These are phyloP conservation scores for Cucumis sativus DNA, from an alignment of 306 rosid genomes.

Conservation along the genomic window Cucumber_9930_V3 NC_026655.2:18760501-18761000, in stretches of 20 bases:
- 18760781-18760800: slow-evolving; percentile 62
- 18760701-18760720: neutral
- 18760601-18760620: slow-evolving; percentile 28
- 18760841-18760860: neutral
- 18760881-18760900: neutral
- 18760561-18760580: slow-evolving; percentile 94
- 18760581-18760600: slow-evolving; percentile 63
- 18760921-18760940: neutral
- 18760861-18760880: neutral
- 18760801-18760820: slow-evolving; percentile 30
- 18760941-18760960: neutral
- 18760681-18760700: neutral
- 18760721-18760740: slow-evolving; percentile 96
- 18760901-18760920: neutral
- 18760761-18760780: slow-evolving; percentile 56
- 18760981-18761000: slow-evolving; percentile 94
- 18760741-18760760: slow-evolving; percentile 81
- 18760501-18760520: neutral
- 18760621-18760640: slow-evolving; percentile 66
- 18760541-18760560: slow-evolving; percentile 40
- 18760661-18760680: slow-evolving; percentile 4
- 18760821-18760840: neutral
- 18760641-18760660: slow-evolving; percentile 28
- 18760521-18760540: neutral
- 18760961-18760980: slow-evolving; percentile 4